A percentile compares a stretch with the other conserved stretches of the same genome.
These are phyloP conservation scores for Quercus bicolor DNA, from an alignment of 306 rosid species.

Conservation along the genomic window DNA sequence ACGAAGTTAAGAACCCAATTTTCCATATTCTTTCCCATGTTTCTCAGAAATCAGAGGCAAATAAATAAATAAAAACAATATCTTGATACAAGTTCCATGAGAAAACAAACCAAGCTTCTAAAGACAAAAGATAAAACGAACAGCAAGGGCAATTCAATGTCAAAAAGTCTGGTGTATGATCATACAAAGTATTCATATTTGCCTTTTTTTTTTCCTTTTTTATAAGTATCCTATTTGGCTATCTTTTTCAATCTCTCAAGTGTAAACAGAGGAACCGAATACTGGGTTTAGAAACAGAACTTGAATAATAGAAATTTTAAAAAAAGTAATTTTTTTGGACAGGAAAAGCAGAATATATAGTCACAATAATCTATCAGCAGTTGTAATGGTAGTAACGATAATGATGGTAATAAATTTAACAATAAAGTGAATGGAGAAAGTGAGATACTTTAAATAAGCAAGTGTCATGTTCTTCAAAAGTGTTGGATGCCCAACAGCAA, in stretches of 20 bases:
- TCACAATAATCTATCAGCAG: not conserved
- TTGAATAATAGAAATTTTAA: not conserved
- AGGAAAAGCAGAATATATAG: not conserved
- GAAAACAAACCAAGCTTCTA: not conserved
- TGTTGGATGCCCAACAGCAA: constrained; percentile 42
- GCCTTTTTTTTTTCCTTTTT: too few species aligned
- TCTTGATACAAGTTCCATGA: too few species aligned
- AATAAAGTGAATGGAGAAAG: constrained; percentile 8
- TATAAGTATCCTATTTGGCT: too few species aligned
- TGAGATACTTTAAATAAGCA: constrained; percentile 43
- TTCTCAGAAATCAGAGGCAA: not conserved
- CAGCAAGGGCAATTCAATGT: not conserved
- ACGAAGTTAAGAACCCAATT: not conserved
- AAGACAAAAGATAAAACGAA: not conserved
- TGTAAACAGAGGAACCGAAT: not conserved
- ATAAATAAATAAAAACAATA: too few species aligned
- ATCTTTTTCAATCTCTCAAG: not conserved
- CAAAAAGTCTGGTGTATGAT: not conserved
- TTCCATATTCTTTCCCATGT: not conserved
- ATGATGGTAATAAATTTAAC: not conserved
- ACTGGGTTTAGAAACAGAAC: not conserved
- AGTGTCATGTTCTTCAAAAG: constrained; percentile 67
- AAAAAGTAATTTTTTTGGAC: not conserved
- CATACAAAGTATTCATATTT: not conserved
- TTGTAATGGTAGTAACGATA: not conserved